These are phyloP conservation scores for Syzygium aromaticum DNA, from an alignment of 345 rosid genomes.

Conservation along the genomic window DNA sequence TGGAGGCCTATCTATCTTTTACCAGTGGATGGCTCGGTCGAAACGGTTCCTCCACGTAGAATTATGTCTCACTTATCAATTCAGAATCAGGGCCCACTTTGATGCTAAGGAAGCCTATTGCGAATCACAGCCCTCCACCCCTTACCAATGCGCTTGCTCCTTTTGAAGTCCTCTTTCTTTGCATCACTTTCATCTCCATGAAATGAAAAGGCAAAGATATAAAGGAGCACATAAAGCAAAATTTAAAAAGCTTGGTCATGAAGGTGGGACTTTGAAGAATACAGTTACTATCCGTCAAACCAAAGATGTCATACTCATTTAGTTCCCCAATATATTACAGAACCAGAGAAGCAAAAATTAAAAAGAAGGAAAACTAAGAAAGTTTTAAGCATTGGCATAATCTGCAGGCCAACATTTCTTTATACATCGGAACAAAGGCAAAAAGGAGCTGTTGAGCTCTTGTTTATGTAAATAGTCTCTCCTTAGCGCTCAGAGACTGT, in stretches of 20 bases:
- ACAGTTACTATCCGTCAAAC: constrained; percentile 34
- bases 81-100: constrained; percentile 44
- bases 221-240: constrained; percentile 24
- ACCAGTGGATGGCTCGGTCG: constrained; percentile 3
- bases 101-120: constrained; percentile 23
- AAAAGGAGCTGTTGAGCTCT: neutral
- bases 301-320: constrained; percentile 33
- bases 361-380: neutral
- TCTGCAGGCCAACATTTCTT: neutral
- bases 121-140: constrained; percentile 17
- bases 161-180: constrained; percentile 6
- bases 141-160: constrained; percentile 4
- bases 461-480: neutral
- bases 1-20: neutral
- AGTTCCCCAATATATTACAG: constrained; percentile 11
- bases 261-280: constrained; percentile 21
- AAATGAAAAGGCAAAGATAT: constrained; percentile 6
- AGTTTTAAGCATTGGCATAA: neutral
- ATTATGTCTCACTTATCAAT: constrained; percentile 24
- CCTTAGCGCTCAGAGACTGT: neutral
- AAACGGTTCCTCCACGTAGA: constrained; percentile 13
- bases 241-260: constrained; percentile 30
- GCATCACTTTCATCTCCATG: constrained; percentile 6
- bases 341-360: neutral
- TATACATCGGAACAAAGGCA: neutral